Evolutionary conservation across 257 asterid species (phyloP).

Genomic region (Cynanchum wilfordii): DNA sequence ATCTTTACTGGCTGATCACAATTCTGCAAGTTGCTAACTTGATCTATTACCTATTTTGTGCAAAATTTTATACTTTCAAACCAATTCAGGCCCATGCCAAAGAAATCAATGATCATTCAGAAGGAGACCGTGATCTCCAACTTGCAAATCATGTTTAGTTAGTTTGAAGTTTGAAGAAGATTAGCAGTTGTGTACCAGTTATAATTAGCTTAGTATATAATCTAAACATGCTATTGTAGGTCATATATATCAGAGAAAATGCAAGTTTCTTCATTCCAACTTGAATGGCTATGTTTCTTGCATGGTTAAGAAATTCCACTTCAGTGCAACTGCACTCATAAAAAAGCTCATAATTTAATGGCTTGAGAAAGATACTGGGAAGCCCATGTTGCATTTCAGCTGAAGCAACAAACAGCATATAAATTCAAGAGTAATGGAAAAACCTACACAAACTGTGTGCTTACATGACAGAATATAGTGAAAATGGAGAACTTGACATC

Average conservation of each 20-base stretch:
- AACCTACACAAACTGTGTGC: background rate
- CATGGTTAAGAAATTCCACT: background rate
- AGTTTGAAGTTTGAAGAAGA: background rate
- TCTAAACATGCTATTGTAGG: background rate
- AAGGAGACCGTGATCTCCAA: conserved; percentile 29
- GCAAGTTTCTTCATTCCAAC: background rate
- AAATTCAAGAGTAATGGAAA: conserved; percentile 7
- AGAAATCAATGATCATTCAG: conserved; percentile 15
- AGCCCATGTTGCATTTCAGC: conserved; percentile 93
- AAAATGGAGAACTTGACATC: background rate
- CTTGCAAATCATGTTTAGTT: conserved; percentile 35
- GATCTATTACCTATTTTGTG: conserved; percentile 60
- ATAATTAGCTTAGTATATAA: background rate
- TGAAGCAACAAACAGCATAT: conserved; percentile 50
- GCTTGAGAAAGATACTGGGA: conserved; percentile 85
- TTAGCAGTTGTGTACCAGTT: background rate
- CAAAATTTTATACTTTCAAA: conserved; percentile 65
- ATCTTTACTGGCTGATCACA: conserved; percentile 76
- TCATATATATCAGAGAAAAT: background rate
- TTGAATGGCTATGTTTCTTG: background rate
- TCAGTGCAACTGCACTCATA: conserved; percentile 21
- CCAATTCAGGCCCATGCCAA: conserved; percentile 37
- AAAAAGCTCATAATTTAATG: conserved; percentile 95
- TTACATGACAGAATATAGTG: background rate
- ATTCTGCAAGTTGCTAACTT: conserved; percentile 58